Evolutionary conservation across 2,329 filamentous ascomycete species (phyloP), one percentile per base, ranked within the genome.

Genomic region (Trichoderma endophyticum): DNA sequence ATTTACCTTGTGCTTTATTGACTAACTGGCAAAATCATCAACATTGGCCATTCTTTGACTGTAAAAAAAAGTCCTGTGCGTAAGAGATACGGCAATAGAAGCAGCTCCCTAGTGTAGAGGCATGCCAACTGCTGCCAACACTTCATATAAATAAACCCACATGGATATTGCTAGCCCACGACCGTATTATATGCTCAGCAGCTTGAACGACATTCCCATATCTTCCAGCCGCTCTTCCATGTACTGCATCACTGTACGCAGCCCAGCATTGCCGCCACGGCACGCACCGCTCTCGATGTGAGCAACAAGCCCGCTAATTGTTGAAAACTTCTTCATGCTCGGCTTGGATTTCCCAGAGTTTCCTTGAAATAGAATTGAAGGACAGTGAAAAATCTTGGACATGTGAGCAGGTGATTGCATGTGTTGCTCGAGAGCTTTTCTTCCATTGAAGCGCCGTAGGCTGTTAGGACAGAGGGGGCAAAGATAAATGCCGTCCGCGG

Each of bases 281-380:
- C 74, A 74, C 12, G 72, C 62, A 6, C 71, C 72, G 36, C 71
- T 72, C 64, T 75, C 73, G 28, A 74, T 60, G 48, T 75, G 74
- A 56, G 72, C 65, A 24, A 66, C 70, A 5, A 75, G 72, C 26
- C 74, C 73, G 18, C 69, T 68, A 8, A 72, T 21, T 7, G 74
- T 73, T 7, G 34, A 72, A n/a, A 75, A 75, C 5, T 62, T 26
- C 26, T 34, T 71, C 34, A n/a, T 21, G 6, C 24, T 28, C 30
- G 28, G 60, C 21, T 62, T 8, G 18, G 36, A 21, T 15, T 62
- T 30, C 12, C 28, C 11, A 43, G 30, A 8, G 6, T 3, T 15
- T 12, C 61, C 61, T n/a, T 57, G 43, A 18, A 64, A 68, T 24
- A 62, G 51, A 15, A 39, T 14, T 9, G 39, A 68, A 12, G 56